phyloP scores from a whole-genome alignment of 225 moss, liverwort and hornwort genomes.

The Thuidium tamariscinum region DNA sequence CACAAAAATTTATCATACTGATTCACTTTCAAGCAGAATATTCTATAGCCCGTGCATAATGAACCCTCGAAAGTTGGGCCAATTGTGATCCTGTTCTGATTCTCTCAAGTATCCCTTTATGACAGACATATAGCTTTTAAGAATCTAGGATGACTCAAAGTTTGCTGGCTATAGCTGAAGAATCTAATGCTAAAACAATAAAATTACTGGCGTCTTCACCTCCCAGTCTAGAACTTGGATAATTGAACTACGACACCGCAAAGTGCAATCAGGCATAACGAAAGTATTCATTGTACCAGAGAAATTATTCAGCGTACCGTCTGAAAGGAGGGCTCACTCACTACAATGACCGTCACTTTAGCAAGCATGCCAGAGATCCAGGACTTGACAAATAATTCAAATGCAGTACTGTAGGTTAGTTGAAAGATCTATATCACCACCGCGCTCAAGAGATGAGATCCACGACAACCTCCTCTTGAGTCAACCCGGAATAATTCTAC shows the following conservation, averaged over 20 bases:
- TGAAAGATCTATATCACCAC: not conserved
- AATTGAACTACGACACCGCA: not conserved
- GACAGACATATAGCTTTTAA: not conserved
- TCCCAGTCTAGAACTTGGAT: not conserved
- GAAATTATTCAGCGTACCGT: not conserved
- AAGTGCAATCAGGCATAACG: not conserved
- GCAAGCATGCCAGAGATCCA: not conserved
- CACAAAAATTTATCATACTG: not conserved
- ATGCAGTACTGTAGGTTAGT: not conserved
- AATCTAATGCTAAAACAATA: not conserved
- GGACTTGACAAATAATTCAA: constrained; percentile 4
- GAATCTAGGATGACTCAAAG: not conserved
- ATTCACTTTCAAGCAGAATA: not conserved
- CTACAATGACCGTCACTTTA: not conserved
- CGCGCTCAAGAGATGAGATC: not conserved
- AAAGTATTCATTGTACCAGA: not conserved
- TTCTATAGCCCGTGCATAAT: not conserved
- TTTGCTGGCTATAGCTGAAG: not conserved
- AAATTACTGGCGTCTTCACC: not conserved
- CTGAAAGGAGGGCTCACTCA: not conserved
- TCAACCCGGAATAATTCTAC: not conserved
- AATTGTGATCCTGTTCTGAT: not conserved
- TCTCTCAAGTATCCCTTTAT: not conserved
- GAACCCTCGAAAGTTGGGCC: not conserved
- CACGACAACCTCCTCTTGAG: not conserved